These are phyloP conservation scores for Dactylonectria macrodidyma DNA, from an alignment of 2,329 filamentous ascomycete genomes.

Conservation along the genomic window DNA sequence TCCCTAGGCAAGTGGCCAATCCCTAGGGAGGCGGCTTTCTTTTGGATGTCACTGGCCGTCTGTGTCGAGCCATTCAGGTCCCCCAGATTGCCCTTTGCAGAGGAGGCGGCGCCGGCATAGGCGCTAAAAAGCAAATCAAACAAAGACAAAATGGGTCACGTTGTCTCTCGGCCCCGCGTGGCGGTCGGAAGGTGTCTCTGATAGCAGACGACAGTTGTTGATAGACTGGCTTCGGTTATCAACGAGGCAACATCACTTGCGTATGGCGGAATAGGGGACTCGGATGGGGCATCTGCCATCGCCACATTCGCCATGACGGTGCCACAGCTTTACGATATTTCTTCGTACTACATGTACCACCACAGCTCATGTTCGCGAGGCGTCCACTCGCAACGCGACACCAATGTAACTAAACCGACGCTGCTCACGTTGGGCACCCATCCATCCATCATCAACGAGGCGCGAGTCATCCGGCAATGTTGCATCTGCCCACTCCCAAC, in stretches of 20 bases:
- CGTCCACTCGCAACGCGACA: not conserved
- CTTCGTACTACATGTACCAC: not conserved
- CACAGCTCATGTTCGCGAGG: not conserved
- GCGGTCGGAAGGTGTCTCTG: conserved; percentile 24
- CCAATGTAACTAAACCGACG: not conserved
- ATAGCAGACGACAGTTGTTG: not conserved
- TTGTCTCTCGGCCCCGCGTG: conserved; percentile 19
- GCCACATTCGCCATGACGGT: too few species aligned
- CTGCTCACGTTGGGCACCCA: not conserved
- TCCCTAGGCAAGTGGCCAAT: not conserved
- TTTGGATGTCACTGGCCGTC: not conserved
- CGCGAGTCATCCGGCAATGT: conserved; percentile 18
- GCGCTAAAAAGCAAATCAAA: conserved; percentile 4
- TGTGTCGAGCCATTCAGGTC: conserved; percentile 5
- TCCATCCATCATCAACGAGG: conserved; percentile 7
- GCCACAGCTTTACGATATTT: too few species aligned
- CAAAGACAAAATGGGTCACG: conserved; percentile 20
- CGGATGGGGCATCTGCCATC: conserved; percentile 1
- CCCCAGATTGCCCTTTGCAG: not conserved
- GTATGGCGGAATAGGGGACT: conserved; percentile 18
- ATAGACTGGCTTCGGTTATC: not conserved
- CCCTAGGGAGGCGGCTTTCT: conserved; percentile 12
- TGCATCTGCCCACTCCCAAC: conserved; percentile 21
- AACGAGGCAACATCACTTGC: conserved; percentile 15
- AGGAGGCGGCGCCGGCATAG: conserved; percentile 9